Base-by-base conservation (phyloP, 1,284 basidiomycete species). In the Cryptococcus depauperatus region DNA sequence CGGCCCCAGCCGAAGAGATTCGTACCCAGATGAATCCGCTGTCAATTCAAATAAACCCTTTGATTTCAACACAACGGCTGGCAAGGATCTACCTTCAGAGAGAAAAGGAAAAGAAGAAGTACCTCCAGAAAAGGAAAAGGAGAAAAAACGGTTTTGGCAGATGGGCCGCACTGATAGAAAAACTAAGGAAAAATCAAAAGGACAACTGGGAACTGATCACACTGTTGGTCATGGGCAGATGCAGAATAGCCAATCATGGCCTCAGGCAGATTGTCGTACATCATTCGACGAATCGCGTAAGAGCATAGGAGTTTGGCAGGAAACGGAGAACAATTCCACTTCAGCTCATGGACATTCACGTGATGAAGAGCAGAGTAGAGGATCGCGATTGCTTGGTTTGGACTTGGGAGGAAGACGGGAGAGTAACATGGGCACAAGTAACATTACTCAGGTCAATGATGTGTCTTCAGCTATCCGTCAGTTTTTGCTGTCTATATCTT, bases 401-500 rank as follows among this genome's bases (percentile, higher is more conserved):
- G 55, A 54, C 23, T 44, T 49, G 6, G 37, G 42, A 25, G 35
- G 38, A 32, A 41, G 43, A 40, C n/a, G n/a, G n/a, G n/a, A n/a
- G n/a, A n/a, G n/a, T n/a, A n/a, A n/a, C n/a, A n/a, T n/a, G n/a
- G n/a, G n/a, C n/a, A 21, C 38, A 10, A 18, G 25, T 16, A 32
- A 18, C 21, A 38, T 42, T 23, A 23, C 37, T 22, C 44, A 50
- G 21, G 55, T 46, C 13, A 52, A 60, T 28, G 61, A 61, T 41
- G 64, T 65, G 18, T 52, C 48, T 8, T 43, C 54, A 18, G 62
- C 63, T 28, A 64, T 66, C 28, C 58, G 64, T 68, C 46, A 58
- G 65, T 61, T 4, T 22, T 9, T 39, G n/a, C 29, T 28, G 11
- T 9, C n/a, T n/a, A n/a, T n/a, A 23, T 28, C 6, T 23, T 11